A percentile compares a stretch with the other conserved stretches of the same genome.
These are phyloP conservation scores for Cystofilobasidium bisporidii DNA, from an alignment of 768 basidiomycete genomes.

Conservation along the genomic window DNA sequence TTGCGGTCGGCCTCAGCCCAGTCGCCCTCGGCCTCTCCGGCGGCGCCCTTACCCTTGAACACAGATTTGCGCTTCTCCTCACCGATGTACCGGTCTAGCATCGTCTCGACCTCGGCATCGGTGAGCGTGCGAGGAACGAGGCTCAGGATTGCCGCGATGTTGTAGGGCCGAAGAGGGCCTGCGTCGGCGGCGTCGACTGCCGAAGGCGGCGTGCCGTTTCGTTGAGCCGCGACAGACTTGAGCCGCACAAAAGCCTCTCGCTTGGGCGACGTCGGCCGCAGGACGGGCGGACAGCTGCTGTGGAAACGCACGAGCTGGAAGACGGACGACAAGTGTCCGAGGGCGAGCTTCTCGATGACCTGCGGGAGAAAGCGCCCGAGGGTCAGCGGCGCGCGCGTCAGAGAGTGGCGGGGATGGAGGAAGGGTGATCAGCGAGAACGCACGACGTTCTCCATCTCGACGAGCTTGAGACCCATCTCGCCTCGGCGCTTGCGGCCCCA, in stretches of 20 bases:
- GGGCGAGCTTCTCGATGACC: background rate
- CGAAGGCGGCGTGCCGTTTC: background rate
- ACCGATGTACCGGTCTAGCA: slow-evolving; percentile 2
- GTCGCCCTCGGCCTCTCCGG: background rate
- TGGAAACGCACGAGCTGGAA: slow-evolving; percentile 7
- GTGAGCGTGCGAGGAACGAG: slow-evolving; percentile 4
- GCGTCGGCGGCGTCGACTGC: background rate
- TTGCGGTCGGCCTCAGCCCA: slow-evolving; percentile 5
- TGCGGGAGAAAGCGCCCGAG: background rate
- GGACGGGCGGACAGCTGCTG: slow-evolving; percentile 5
- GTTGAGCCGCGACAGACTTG: background rate
- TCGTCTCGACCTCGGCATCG: background rate
- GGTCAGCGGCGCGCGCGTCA: background rate
- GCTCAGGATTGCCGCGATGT: slow-evolving; percentile 5
- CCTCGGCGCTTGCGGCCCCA: slow-evolving; percentile 12
- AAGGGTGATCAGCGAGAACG: background rate
- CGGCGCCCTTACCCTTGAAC: background rate
- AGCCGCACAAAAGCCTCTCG: background rate
- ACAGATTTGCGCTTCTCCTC: background rate
- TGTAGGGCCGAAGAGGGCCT: background rate
- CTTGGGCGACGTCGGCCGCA: background rate
- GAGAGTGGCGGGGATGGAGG: background rate
- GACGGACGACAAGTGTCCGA: background rate
- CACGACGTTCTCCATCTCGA: slow-evolving; percentile 7
- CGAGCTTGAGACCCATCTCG: slow-evolving; percentile 12